Evolutionary conservation across 2,329 filamentous ascomycete species (phyloP), one percentile per base, ranked within the genome.

Genomic region (Neonectria hederae): DNA sequence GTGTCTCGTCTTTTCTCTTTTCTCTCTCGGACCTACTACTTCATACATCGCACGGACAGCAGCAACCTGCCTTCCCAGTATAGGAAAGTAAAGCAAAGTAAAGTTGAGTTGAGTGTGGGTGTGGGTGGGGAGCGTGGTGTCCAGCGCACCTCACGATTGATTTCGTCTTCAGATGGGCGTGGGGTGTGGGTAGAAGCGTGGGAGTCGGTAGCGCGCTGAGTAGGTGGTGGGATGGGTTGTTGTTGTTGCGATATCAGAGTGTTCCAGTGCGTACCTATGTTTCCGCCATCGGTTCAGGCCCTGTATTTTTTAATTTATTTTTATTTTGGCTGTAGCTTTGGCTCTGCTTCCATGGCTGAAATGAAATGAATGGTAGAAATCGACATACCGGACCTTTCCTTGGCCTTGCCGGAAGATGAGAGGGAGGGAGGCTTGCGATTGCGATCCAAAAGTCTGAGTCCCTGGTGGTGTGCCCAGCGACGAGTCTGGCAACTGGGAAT

Each of bases 231-330:
- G 51, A 38, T 11, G 9, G n/a, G n/a, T 45, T 62, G 21, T 45
- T 42, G n/a, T 45, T 56, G 28, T 45, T 49, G 48, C 48, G 54
- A 62, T 62, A 62, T 54, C 54, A 57, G 43, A 59, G 57, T 54
- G 48, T 53, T 38, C 26, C 48, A 30, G 17, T 43, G 40, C 32
- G 57, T 38, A n/a, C n/a, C n/a, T n/a, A 21, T 40, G 48, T n/a
- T 21, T 22, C 32, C 21, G 6, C 11, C 28, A 17, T 38, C 35
- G 38, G 35, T 7, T n/a, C 14, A 7, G 35, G 38, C 38, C n/a
- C n/a, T 42, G 38, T 2, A 9, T 42, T 42, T 30, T 3, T 30
- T 17, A 5, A 6, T 49, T 19, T 28, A n/a, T 22, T 24, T 13
- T 13, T 13, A 28, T 24, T 24, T 22, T 14, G 35, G 22, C 35